A percentile compares a stretch with the other conserved stretches of the same genome.
phyloP scores from a whole-genome alignment of 2,329 filamentous ascomycete species.

The Ophiognomonia clavigignenti-juglandacearum region DNA sequence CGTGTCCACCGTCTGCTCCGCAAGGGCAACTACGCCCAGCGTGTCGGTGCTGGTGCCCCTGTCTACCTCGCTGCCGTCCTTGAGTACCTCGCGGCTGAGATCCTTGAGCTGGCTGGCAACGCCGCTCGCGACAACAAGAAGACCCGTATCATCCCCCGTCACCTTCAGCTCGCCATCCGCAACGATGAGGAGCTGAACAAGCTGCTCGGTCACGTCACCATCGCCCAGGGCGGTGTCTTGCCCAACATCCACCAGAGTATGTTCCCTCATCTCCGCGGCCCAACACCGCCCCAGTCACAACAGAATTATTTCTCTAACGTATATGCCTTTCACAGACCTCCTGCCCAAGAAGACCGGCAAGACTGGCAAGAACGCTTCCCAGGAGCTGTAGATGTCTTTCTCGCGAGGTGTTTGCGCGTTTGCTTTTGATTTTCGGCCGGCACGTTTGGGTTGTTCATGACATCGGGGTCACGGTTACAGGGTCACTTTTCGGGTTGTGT shows the following conservation, averaged over 20 bases:
- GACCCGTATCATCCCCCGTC: constrained; percentile 99
- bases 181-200: constrained; percentile 99
- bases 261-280: constrained; percentile 31
- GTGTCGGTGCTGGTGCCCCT: constrained; percentile 96
- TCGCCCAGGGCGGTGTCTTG: constrained; percentile 93
- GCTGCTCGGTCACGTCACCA: constrained; percentile 91
- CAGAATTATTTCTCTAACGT: not conserved
- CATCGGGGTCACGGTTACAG: constrained; percentile 73
- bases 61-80: constrained; percentile 97
- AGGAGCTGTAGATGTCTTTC: constrained; percentile 72
- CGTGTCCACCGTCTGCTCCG: constrained; percentile 98
- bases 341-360: constrained; percentile 99
- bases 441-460: constrained; percentile 71
- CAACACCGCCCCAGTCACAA: not conserved
- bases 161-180: constrained; percentile 97
- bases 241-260: constrained; percentile 97
- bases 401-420: constrained; percentile 30
- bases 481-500: constrained; percentile 60
- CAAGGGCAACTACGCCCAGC: constrained; percentile 99
- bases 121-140: constrained; percentile 99
- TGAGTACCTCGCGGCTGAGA: constrained; percentile 97
- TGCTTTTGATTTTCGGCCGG: constrained; percentile 58
- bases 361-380: constrained; percentile 85
- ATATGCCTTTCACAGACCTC: constrained; percentile 60
- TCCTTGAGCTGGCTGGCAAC: constrained; percentile 97